These are phyloP conservation scores for Beauveria scarabaeidicola DNA, from an alignment of 2,329 filamentous ascomycete genomes.

Conservation along the genomic window DNA sequence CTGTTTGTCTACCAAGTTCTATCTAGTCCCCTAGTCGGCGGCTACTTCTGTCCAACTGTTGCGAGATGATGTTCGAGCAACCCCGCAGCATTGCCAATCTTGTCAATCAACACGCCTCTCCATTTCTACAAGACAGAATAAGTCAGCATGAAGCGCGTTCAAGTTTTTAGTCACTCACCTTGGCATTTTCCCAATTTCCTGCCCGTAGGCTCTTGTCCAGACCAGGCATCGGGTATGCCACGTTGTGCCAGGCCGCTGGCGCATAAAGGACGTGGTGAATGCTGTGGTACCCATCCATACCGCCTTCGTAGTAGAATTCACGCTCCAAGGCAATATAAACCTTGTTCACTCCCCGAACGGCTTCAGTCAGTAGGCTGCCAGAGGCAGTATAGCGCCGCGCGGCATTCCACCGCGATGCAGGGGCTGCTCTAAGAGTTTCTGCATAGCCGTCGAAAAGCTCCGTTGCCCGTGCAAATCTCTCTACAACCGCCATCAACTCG, in stretches of 20 bases:
- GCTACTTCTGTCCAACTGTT: background rate
- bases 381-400: background rate
- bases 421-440: background rate
- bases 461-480: conserved; percentile 21
- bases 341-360: background rate
- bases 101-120: background rate
- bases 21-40: no score
- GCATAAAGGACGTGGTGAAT: conserved; percentile 3
- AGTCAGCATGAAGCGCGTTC: background rate
- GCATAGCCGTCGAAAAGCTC: background rate
- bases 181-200: background rate
- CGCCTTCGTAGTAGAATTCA: conserved; percentile 2
- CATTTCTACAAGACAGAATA: background rate
- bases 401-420: background rate
- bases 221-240: background rate
- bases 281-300: conserved; percentile 1
- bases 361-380: background rate
- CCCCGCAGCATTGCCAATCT: background rate
- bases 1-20: no score
- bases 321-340: conserved; percentile 1
- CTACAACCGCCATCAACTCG: conserved; percentile 29
- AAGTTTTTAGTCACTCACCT: background rate
- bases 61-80: background rate
- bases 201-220: background rate
- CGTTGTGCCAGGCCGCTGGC: background rate